These are phyloP conservation scores for Amborella trichopoda DNA, from an alignment of 164 flowering plant species.

Conservation along the genomic window DNA sequence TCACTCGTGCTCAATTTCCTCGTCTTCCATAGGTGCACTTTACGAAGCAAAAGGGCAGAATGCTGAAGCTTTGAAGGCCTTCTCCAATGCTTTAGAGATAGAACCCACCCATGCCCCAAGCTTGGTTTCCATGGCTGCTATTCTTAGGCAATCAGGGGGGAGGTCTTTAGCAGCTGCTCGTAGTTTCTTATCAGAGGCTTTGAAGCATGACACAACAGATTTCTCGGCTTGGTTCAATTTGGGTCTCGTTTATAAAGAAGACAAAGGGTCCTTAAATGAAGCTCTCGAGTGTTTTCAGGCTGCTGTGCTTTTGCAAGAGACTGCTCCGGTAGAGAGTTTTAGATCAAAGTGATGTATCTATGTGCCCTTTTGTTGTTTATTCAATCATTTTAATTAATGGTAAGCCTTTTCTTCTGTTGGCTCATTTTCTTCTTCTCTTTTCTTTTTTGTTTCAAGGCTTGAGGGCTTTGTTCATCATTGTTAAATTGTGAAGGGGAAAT, in stretches of 20 bases:
- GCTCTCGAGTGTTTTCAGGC: slow-evolving; percentile 80
- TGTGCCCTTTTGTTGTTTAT: neutral
- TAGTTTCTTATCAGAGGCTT: slow-evolving; percentile 61
- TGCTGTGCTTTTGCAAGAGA: slow-evolving; percentile 67
- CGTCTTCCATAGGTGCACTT: slow-evolving; percentile 71
- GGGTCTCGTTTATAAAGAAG: slow-evolving; percentile 51
- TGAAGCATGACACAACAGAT: slow-evolving; percentile 65
- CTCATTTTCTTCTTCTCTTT: too few species aligned
- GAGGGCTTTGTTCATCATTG: too few species aligned
- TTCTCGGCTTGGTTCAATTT: slow-evolving; percentile 76
- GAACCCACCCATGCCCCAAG: slow-evolving; percentile 74
- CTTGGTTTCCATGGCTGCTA: slow-evolving; percentile 51
- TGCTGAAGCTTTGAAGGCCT: slow-evolving; percentile 55
- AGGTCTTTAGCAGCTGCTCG: slow-evolving; percentile 38
- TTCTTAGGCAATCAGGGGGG: slow-evolving; percentile 35
- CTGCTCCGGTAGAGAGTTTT: slow-evolving; percentile 82
- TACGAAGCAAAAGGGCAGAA: slow-evolving; percentile 52
- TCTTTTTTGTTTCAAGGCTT: too few species aligned
- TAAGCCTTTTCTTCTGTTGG: too few species aligned
- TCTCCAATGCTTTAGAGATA: slow-evolving; percentile 51
- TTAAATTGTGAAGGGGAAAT: too few species aligned
- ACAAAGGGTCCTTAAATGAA: slow-evolving; percentile 38
- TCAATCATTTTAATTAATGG: too few species aligned
- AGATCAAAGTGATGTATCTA: slow-evolving; percentile 24
- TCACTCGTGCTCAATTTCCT: too few species aligned